These are phyloP conservation scores for Citrullus colocynthis DNA, from an alignment of 306 rosid genomes.

Conservation along the genomic window DNA sequence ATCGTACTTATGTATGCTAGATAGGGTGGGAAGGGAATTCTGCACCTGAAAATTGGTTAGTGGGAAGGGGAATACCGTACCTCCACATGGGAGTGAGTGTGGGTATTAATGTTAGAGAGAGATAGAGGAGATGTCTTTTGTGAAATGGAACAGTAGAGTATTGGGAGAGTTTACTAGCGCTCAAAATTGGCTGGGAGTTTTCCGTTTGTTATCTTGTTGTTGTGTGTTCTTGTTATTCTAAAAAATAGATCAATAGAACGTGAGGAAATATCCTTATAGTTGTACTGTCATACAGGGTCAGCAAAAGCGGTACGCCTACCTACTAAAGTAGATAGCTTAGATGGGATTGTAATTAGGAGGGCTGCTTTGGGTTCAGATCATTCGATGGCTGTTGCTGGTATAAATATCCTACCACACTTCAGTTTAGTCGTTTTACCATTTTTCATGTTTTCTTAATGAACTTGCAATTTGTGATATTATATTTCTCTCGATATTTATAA, in stretches of 20 bases:
- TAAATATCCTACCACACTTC: slow-evolving; percentile 7
- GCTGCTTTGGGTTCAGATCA: slow-evolving; percentile 84
- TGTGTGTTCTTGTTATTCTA: background rate
- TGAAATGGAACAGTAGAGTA: background rate
- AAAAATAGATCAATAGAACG: background rate
- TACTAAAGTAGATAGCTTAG: slow-evolving; percentile 72
- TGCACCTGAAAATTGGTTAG: background rate
- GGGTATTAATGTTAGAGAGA: background rate
- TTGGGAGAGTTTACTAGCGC: background rate
- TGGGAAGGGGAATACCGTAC: background rate
- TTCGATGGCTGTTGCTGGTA: slow-evolving; percentile 78
- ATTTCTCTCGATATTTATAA: slow-evolving; percentile 8
- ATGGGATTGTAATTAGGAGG: slow-evolving; percentile 60
- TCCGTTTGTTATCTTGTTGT: background rate
- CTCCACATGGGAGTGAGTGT: background rate
- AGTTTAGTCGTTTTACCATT: background rate
- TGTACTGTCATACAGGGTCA: slow-evolving; percentile 40
- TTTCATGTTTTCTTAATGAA: background rate
- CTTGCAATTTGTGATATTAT: background rate
- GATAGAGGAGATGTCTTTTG: background rate
- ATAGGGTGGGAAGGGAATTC: background rate
- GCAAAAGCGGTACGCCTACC: slow-evolving; percentile 46
- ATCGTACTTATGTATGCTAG: background rate
- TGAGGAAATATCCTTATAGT: background rate
- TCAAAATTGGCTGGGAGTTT: background rate